Conservation (phyloP, 371 early-diverging fungal species). For the Sanchytrium tribonematis region DNA sequence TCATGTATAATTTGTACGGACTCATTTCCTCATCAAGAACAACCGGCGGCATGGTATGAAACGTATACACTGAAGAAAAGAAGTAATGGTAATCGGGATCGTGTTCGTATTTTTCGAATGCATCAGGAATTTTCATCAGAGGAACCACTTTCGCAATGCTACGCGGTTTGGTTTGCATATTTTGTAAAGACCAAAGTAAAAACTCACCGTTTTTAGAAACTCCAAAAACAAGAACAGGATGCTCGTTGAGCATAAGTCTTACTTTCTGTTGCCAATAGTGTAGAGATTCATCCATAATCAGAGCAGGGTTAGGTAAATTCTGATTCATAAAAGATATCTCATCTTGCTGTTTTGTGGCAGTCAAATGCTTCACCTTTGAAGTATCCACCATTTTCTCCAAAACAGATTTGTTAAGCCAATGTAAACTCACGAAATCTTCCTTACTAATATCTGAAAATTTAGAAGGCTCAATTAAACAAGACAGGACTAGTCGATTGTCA, state of each 20-base stretch:
- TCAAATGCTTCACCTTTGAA: neutral
- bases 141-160: neutral
- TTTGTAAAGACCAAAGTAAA: neutral
- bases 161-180: neutral
- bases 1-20: neutral
- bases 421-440: neutral
- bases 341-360: neutral
- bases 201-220: neutral
- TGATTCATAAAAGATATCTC: neutral
- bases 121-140: neutral
- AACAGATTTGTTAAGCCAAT: neutral
- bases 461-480: conserved; percentile 1
- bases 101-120: neutral
- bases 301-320: neutral
- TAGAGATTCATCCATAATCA: neutral
- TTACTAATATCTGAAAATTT: neutral
- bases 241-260: neutral
- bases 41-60: neutral
- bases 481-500: neutral
- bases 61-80: neutral
- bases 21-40: neutral
- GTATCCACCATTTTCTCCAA: neutral
- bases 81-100: neutral
- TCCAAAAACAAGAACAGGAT: neutral
- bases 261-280: neutral